Base-by-base conservation (phyloP, 225 moss, liverwort and hornwort species). In the Takakia lepidozioides region DNA sequence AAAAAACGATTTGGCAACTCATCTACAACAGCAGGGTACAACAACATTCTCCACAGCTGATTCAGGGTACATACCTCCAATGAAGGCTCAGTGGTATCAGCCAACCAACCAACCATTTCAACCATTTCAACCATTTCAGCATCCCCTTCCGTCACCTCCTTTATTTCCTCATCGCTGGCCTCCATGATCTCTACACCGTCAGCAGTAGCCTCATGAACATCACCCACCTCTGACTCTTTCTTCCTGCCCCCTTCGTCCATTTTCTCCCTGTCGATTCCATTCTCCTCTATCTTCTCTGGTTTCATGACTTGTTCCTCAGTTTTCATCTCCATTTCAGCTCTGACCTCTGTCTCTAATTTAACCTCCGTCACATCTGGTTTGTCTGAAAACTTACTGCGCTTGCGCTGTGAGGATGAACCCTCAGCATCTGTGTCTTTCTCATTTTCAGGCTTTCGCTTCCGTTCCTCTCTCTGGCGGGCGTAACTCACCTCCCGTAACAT, bases 301-400 rank as follows among this genome's bases (percentile, higher is more conserved):
- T 32, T 43, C 55, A 66, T 71, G 24, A 65, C 40, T 49, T 54
- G 56, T 38, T 58, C 71, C 60, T 76, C 65, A 28, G 42, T 34
- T 52, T 76, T 62, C 19, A 56, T 23, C 45, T 80, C 75, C 32
- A 59, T 5, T 54, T 45, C 51, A 50, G 63, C 4, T 59, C 75
- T 76, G 29, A 62, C 48, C 42, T 69, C 65, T 48, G 39, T 55
- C 43, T 87, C 84, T 22, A 62, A 60, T 54, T 74, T 85, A 38
- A 74, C 65, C 63, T 88, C 92, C 45, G 73, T 62, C 35, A 59
- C 67, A 47, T 82, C 88, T 46, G 83, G 74, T 54, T 68, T 85
- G 49, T 93, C 92, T 51, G 85, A 82, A 62, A 93, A 88, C 77
- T 83, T 93, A 69, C 82, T 93, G 27, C 88, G 85, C 63, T 93